Evolutionary conservation across 192 early-diverging fungal species (phyloP), one percentile per base, ranked within the genome.

Genomic region (Podila clonocystis): DNA sequence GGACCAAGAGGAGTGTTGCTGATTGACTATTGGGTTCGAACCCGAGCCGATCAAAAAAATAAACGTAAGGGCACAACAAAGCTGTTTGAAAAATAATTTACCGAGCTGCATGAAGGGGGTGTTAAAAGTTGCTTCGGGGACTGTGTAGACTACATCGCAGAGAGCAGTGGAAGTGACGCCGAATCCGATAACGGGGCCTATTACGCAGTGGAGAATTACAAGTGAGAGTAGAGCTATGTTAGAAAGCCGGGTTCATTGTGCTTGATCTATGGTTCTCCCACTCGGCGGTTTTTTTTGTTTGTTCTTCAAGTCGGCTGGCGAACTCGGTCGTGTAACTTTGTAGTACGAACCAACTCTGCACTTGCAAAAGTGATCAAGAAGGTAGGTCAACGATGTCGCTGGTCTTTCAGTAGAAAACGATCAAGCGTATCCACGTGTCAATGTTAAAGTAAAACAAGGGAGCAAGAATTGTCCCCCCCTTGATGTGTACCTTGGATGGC

Each of bases 81-180:
- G 31, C n/a, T 34, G 45, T 57, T 2, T 4, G 29, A 50, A 66
- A 61, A 50, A 72, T 38, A 45, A 45, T 38, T 63, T 78, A 86
- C 86, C 91, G 38, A 93, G 84, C 62, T 92, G 85, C 82, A 93
- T 92, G 76, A 94, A 94, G 20, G 93, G 93, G 13, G 91, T 93
- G 22, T 82, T 85, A 76, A 93, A 94, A 13, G 87, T 87, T 15
- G 92, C 91, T 26, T 89, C 77, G 38, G 89, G 88, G 13, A 86
- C 78, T 0, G 90, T 70, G 62, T 93, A 91, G 28, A 94, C 86
- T 49, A 92, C 85, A 84, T 94, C 93, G 73, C 87, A 92, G 5
- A 93, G 87, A 0, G 88, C 89, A 24, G 90, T 65, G 20, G 88
- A 90, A 1, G 93, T 93, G 60, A 88, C 90, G 22, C 83, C 91